phyloP scores from a whole-genome alignment of 768 basidiomycete species.

The Boletus subcaerulescens region DNA sequence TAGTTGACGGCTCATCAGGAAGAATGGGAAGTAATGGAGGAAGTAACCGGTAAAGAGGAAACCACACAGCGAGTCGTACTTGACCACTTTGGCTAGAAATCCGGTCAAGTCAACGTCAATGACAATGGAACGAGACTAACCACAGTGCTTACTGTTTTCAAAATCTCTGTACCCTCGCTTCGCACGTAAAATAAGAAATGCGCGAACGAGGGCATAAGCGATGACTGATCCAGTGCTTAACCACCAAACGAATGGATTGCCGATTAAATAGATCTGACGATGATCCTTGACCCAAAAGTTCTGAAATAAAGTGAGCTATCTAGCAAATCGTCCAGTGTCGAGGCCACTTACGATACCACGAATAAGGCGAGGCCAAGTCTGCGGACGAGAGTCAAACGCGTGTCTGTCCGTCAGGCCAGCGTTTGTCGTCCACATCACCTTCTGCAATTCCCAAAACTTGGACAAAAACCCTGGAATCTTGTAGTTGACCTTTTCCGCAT shows the following conservation, averaged over 20 bases:
- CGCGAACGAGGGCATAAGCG: slow-evolving; percentile 66
- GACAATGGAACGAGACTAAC: neutral
- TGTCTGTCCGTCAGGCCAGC: slow-evolving; percentile 95
- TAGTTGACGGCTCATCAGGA: slow-evolving; percentile 93
- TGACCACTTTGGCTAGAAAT: slow-evolving; percentile 73
- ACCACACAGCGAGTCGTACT: slow-evolving; percentile 87
- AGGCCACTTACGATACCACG: slow-evolving; percentile 82
- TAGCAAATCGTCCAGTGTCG: neutral
- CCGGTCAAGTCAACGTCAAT: neutral
- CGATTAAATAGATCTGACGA: slow-evolving; percentile 91
- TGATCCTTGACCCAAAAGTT: slow-evolving; percentile 99
- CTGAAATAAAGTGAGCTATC: slow-evolving; percentile 37
- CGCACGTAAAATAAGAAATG: slow-evolving; percentile 78
- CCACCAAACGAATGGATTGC: slow-evolving; percentile 96
- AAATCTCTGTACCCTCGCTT: slow-evolving; percentile 93
- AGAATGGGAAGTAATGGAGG: slow-evolving; percentile 96
- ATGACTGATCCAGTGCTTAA: slow-evolving; percentile 69
- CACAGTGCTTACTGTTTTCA: slow-evolving; percentile 67
- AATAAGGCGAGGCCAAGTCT: slow-evolving; percentile 83
- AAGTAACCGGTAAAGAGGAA: slow-evolving; percentile 93
- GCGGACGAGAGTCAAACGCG: slow-evolving; percentile 91
- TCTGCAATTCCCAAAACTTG: slow-evolving; percentile 90
- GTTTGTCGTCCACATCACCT: slow-evolving; percentile 97
- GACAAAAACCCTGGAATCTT: slow-evolving; percentile 80
- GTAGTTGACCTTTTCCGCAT: slow-evolving; percentile 88